Base-by-base conservation (phyloP, 1,284 basidiomycete species). In the Coriolopsis trogii region DNA sequence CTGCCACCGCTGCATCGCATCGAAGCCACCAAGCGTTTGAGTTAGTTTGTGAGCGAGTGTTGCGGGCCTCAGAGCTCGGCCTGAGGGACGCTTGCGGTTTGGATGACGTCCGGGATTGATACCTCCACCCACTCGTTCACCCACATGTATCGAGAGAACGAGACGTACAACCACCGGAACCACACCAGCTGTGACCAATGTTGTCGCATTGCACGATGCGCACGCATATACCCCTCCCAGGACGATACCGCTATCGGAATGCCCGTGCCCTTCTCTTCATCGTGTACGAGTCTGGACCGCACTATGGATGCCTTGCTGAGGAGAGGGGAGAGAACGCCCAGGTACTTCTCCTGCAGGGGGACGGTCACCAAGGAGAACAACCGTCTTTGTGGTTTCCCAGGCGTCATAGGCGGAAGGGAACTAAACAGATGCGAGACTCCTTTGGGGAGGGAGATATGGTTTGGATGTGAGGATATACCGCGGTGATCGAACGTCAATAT, bases 121-220 rank as follows among this genome's bases (percentile, higher is more conserved):
- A 71, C 54, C 53, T 65, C 67, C 7, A 79, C 72, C 78, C 92
- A 87, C 58, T 91, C 84, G 59, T 95, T 95, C 39, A 91, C 84
- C 93, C 93, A 97, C 88, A 97, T 89, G 65, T 96, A 94, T 55
- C 89, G 78, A 26, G 92, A 95, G 63, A 89, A 89, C n/a, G 70
- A 58, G 28, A 96, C 77, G 64, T 95, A 94, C 42, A 95, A 72
- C 80, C 86, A 92, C 41, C 95, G 80, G 73, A 95, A 97, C 95
- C 95, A 97, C 20, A 87, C 82, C 57, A 93, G 72, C 73, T 98
- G 95, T 49, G 82, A 85, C 49, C 70, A 54, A 65, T 98, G 95
- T 53, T 79, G 71, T 53, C 72, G 70, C 86, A 96, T 95, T 2
- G 93, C 93, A 13, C 68, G 63, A 13, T 91, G 66, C 1, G 87